Conservation (phyloP, 495 filamentous ascomycete genomes). For the Penicillium ucsense region DNA sequence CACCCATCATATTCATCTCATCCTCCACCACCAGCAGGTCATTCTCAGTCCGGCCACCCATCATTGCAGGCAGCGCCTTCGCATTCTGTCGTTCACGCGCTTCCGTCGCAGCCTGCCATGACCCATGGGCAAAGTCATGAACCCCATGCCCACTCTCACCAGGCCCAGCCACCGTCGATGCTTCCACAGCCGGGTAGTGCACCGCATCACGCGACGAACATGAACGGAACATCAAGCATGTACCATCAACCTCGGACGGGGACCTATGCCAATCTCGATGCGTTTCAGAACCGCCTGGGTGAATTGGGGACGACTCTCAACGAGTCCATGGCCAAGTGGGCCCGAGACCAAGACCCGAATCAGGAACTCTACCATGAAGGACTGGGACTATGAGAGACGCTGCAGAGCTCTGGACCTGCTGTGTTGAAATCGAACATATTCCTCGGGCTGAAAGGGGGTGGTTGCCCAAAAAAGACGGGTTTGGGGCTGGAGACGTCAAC, state of each 20-base stretch:
- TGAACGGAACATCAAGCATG: slow-evolving; percentile 6
- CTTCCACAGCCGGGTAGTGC: neutral
- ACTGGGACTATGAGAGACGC: slow-evolving; percentile 11
- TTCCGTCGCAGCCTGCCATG: neutral
- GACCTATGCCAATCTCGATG: slow-evolving; percentile 14
- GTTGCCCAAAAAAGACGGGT: no score
- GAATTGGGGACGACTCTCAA: slow-evolving; percentile 11
- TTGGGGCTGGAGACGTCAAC: no score
- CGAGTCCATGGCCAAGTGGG: slow-evolving; percentile 18
- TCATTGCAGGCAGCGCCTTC: neutral
- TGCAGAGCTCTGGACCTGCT: no score
- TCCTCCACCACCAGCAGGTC: neutral
- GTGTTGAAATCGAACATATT: no score
- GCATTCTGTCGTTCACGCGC: neutral
- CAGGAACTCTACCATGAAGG: slow-evolving; percentile 18
- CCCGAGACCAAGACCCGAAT: slow-evolving; percentile 14
- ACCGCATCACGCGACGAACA: slow-evolving; percentile 1
- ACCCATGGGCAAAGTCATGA: neutral
- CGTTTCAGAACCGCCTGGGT: slow-evolving; percentile 14
- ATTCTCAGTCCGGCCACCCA: neutral
- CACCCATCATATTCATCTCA: neutral
- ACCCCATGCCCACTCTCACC: neutral
- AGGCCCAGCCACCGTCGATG: neutral
- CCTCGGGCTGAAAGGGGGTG: no score
- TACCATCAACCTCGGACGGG: slow-evolving; percentile 2